phyloP scores from a whole-genome alignment of 164 flowering plant species.

The Tetrastigma voinierianum region DNA sequence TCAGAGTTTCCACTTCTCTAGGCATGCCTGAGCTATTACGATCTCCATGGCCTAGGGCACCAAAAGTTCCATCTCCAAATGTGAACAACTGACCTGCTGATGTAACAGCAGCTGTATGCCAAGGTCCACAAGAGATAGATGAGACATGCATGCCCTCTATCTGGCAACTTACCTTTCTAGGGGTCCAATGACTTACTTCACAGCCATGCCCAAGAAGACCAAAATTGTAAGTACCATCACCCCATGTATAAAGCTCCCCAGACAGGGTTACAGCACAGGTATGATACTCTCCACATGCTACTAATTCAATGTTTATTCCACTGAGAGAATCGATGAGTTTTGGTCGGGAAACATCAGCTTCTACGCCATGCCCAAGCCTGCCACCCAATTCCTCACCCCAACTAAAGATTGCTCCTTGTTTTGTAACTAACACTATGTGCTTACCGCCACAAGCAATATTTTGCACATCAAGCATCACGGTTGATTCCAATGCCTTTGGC shows the following conservation, averaged over 20 bases:
- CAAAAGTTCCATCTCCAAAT: conserved; percentile 97
- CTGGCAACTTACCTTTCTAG: conserved; percentile 63
- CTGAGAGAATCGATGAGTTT: conserved; percentile 64
- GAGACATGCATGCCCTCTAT: conserved; percentile 71
- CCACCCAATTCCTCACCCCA: conserved; percentile 98
- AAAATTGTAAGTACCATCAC: conserved; percentile 63
- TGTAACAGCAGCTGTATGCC: conserved; percentile 89
- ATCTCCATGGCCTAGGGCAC: conserved; percentile 93
- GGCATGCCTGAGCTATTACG: conserved; percentile 47
- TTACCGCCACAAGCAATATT: conserved; percentile 76
- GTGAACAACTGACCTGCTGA: conserved; percentile 84
- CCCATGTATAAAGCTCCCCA: conserved; percentile 96
- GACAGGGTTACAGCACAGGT: conserved; percentile 80
- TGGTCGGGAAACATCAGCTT: conserved; percentile 66
- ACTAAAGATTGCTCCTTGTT: conserved; percentile 81
- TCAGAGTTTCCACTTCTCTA: conserved; percentile 72
- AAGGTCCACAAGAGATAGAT: conserved; percentile 83
- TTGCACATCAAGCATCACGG: conserved; percentile 70
- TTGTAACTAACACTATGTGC: conserved; percentile 80
- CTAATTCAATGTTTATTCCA: conserved; percentile 64
- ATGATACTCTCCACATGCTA: conserved; percentile 93
- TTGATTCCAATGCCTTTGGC: conserved; percentile 80
- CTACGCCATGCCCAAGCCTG: conserved; percentile 94
- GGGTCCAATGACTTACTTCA: conserved; percentile 81
- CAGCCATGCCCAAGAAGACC: conserved; percentile 87